phyloP scores from a whole-genome alignment of 148 eudicot species.

The Salicornia ramosissima region DNA sequence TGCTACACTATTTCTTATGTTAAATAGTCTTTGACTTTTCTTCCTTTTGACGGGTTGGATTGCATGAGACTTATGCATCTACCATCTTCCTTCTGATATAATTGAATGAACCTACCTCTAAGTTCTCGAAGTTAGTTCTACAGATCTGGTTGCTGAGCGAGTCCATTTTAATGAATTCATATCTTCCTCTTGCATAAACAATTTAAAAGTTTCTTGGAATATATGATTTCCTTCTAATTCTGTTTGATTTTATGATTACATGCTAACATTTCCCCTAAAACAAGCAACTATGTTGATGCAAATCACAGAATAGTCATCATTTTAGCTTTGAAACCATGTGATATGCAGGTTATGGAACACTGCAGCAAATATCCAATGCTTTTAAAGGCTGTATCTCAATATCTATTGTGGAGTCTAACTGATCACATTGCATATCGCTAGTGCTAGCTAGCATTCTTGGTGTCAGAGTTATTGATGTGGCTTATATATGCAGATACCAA shows the following conservation, averaged over 20 bases:
- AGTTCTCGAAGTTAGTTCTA: neutral
- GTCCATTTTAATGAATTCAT: neutral
- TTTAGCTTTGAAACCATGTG: constrained; percentile 6
- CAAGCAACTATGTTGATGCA: no score
- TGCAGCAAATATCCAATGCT: constrained; percentile 24
- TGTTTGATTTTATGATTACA: neutral
- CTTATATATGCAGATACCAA: constrained; percentile 66
- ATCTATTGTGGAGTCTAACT: constrained; percentile 21
- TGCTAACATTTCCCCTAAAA: no score
- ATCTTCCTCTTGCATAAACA: neutral
- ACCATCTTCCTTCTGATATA: neutral
- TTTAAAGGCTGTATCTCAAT: constrained; percentile 25
- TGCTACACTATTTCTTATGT: no score
- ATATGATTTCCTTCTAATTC: neutral
- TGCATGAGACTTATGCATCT: no score
- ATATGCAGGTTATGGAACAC: constrained; percentile 38
- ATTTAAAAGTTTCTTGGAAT: neutral
- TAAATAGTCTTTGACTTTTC: no score
- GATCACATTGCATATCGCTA: constrained; percentile 34
- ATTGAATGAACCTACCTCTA: neutral
- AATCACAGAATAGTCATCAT: neutral
- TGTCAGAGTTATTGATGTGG: constrained; percentile 46
- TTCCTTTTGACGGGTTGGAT: neutral
- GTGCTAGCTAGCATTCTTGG: constrained; percentile 68
- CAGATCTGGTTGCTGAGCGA: neutral